Conservation (phyloP, 2,329 filamentous ascomycete genomes). For the Pseudogymnoascus sp. region DNA sequence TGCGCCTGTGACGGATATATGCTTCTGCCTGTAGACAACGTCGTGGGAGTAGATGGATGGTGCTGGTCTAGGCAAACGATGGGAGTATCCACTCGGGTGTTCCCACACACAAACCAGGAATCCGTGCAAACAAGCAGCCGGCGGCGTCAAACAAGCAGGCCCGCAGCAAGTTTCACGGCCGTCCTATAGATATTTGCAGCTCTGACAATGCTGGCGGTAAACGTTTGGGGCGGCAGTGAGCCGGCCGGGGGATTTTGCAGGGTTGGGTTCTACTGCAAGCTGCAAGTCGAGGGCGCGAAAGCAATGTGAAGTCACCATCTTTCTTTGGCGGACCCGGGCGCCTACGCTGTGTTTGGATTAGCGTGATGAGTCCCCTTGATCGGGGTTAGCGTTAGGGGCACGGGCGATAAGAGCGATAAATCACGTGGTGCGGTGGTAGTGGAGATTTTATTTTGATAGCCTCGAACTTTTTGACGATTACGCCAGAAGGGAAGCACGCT, state of each 20-base stretch:
- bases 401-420: slow-evolving; percentile 9
- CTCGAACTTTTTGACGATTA: slow-evolving; percentile 6
- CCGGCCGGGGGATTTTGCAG: not conserved
- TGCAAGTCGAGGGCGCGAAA: not conserved
- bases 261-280: not conserved
- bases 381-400: not conserved
- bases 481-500: not conserved
- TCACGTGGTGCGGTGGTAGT: slow-evolving; percentile 4
- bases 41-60: not conserved
- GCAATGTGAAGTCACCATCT: not conserved
- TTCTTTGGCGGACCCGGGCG: not conserved
- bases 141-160: slow-evolving; percentile 1
- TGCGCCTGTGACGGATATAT: not conserved
- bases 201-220: not conserved
- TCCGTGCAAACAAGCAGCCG: not conserved
- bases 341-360: slow-evolving; percentile 1
- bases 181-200: not conserved
- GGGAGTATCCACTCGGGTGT: slow-evolving; percentile 5
- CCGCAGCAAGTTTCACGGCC: not conserved
- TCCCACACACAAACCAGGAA: not conserved
- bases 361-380: not conserved
- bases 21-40: not conserved
- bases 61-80: not conserved
- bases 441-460: slow-evolving; percentile 11
- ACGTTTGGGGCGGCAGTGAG: not conserved